These are phyloP conservation scores for Conticribra weissflogii DNA, from an alignment of 108 stramenopile genomes.

Conservation along the genomic window DNA sequence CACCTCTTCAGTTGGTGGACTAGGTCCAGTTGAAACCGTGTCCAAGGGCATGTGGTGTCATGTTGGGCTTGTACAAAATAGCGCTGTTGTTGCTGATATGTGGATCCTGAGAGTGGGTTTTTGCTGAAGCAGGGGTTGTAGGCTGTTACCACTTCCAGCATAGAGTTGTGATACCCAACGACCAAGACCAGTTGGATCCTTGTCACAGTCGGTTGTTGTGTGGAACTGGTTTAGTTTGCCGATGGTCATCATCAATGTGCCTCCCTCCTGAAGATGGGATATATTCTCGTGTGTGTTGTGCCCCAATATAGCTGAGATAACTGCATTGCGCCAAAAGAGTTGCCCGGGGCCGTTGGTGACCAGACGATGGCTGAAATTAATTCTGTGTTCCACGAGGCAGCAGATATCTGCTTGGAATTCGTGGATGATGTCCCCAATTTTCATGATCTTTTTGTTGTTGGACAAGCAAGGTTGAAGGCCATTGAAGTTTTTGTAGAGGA, in stretches of 20 bases:
- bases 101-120: too few species aligned
- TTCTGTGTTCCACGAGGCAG: constrained; percentile 6
- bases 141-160: too few species aligned
- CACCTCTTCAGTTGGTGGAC: neutral
- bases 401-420: constrained; percentile 11
- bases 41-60: neutral
- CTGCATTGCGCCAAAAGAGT: constrained; percentile 13
- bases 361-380: constrained; percentile 7
- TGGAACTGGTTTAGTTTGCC: constrained; percentile 6
- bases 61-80: neutral
- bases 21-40: neutral
- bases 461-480: too few species aligned
- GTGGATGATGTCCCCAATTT: too few species aligned
- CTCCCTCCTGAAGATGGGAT: constrained; percentile 15
- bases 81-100: too few species aligned
- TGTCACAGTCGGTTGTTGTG: neutral
- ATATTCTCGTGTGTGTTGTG: constrained; percentile 14
- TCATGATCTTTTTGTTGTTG: too few species aligned
- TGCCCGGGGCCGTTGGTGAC: too few species aligned
- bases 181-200: constrained; percentile 9
- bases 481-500: too few species aligned
- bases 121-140: too few species aligned
- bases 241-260: constrained; percentile 6
- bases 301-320: neutral
- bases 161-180: too few species aligned